Evolutionary conservation across 2,329 filamentous ascomycete genomes (phyloP).

Genomic region (Pseudocercospora fuligena): DNA sequence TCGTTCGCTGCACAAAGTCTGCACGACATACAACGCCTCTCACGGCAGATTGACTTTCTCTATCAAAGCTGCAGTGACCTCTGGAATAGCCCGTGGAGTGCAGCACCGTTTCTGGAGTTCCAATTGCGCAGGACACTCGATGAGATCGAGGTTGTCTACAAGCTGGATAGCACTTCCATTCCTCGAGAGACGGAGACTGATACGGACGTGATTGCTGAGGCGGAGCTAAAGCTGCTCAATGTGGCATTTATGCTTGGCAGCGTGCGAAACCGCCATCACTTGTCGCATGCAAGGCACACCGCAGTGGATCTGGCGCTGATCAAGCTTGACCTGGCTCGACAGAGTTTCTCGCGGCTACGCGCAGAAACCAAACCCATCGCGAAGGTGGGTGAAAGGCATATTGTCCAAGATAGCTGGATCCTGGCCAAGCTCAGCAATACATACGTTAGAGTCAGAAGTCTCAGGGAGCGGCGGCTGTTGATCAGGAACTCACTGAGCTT

Average conservation of each 20-base stretch:
- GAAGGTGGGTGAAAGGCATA: background rate
- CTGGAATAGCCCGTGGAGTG: background rate
- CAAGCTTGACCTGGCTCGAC: background rate
- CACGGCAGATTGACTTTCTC: background rate
- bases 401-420: background rate
- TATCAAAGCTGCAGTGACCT: background rate
- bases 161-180: background rate
- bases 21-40: background rate
- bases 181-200: background rate
- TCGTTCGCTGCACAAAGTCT: background rate
- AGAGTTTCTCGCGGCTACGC: background rate
- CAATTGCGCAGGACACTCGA: background rate
- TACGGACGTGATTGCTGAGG: background rate
- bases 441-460: background rate
- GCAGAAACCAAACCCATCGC: background rate
- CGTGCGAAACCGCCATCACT: background rate
- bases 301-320: background rate
- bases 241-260: background rate
- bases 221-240: background rate
- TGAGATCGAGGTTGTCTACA: constrained; percentile 1
- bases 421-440: constrained; percentile 1
- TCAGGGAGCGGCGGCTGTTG: constrained; percentile 1
- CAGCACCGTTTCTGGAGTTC: background rate
- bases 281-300: background rate
- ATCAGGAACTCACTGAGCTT: constrained; percentile 3